Evolutionary conservation across 148 eudicot species (phyloP).

Genomic region (Gaultheria prostrata): DNA sequence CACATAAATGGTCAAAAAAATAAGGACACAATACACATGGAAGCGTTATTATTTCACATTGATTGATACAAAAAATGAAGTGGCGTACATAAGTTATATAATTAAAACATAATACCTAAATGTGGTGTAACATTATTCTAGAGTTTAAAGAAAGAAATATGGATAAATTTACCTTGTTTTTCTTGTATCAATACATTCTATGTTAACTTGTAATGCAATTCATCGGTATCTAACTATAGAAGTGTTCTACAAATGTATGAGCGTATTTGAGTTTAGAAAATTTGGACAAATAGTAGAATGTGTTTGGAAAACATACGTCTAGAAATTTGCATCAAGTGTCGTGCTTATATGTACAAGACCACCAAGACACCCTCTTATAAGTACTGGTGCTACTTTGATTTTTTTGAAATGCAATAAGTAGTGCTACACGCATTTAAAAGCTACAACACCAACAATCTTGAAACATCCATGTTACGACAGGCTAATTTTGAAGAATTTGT

Average conservation of each 20-base stretch:
- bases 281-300: not conserved
- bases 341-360: not conserved
- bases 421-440: not conserved
- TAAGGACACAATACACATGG: not conserved
- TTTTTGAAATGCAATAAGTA: not conserved
- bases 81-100: not conserved
- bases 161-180: not conserved
- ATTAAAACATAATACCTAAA: not conserved
- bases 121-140: not conserved
- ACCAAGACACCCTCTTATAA: not conserved
- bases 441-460: not conserved
- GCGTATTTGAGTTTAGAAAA: not conserved
- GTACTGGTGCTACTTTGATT: not conserved
- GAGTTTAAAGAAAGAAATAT: not conserved
- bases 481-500: not conserved
- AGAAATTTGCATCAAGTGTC: not conserved
- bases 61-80: not conserved
- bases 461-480: not conserved
- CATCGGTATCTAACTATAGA: not conserved
- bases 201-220: not conserved
- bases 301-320: not conserved
- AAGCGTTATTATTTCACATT: not conserved
- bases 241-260: not conserved
- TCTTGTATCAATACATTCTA: not conserved
- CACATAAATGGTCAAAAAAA: not conserved